Percentiles rank a stretch among this genome's conserved stretches.
These are phyloP conservation scores for Kingdonia uniflora DNA, from an alignment of 164 flowering plant species.

Conservation along the genomic window DNA sequence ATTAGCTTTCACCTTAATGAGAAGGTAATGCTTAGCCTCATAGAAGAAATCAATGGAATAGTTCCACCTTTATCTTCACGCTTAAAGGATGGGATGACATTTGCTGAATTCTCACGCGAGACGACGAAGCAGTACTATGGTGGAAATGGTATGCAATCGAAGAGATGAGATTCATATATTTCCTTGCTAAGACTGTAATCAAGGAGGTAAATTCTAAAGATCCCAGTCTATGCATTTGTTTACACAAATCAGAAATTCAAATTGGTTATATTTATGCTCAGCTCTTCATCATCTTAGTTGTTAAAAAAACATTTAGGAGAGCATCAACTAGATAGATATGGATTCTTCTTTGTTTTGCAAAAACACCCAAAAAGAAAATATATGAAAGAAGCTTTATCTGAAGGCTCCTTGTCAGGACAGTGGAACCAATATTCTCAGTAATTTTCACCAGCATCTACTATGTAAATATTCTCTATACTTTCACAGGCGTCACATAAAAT, in stretches of 20 bases:
- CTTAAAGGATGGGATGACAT: slow-evolving; percentile 84
- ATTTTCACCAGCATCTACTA: no score
- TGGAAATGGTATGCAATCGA: slow-evolving; percentile 75
- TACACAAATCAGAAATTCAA: no score
- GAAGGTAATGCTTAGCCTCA: slow-evolving; percentile 8
- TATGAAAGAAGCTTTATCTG: slow-evolving; percentile 9
- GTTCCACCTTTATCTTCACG: slow-evolving; percentile 68
- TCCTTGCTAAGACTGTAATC: not conserved
- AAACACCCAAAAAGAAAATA: not conserved
- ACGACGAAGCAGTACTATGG: slow-evolving; percentile 88
- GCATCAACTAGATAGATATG: no score
- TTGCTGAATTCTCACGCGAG: slow-evolving; percentile 79
- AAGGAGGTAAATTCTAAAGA: slow-evolving; percentile 1
- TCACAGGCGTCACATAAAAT: not conserved
- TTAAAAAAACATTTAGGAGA: no score
- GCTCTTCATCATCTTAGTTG: no score
- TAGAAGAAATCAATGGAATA: slow-evolving; percentile 35
- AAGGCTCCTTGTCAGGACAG: not conserved
- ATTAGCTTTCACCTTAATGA: not conserved
- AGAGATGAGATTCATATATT: slow-evolving; percentile 13
- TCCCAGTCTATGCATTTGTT: not conserved
- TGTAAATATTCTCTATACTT: not conserved
- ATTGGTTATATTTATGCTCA: no score
- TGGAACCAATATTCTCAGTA: no score
- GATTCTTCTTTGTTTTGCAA: no score